Conservation (phyloP, 2,329 filamentous ascomycete genomes). For the Sordariomycetes sp. region DNA sequence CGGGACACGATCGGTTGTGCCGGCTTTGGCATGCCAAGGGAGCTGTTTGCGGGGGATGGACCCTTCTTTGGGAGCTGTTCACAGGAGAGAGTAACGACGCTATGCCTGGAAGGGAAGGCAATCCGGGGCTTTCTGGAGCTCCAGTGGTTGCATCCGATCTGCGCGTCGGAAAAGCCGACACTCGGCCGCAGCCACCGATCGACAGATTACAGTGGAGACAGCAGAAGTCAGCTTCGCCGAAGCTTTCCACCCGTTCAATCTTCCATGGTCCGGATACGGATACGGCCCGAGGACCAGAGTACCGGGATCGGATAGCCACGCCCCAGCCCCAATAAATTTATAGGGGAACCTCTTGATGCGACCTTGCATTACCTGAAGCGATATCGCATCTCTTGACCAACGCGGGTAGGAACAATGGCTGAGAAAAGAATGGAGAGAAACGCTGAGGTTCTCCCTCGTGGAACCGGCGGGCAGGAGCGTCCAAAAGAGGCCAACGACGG, state of each 20-base stretch:
- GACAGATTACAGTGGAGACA: no score
- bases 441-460: background rate
- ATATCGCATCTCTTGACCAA: background rate
- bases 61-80: no score
- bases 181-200: no score
- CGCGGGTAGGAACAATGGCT: background rate
- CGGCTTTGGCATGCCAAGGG: no score
- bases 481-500: background rate
- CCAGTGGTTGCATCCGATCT: background rate
- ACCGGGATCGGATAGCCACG: background rate
- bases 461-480: background rate
- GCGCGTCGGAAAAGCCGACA: slow-evolving; percentile 7
- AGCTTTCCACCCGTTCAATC: no score
- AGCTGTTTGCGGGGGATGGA: no score
- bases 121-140: background rate
- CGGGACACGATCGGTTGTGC: no score
- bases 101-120: background rate
- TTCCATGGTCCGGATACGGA: no score
- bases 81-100: background rate
- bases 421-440: background rate
- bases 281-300: no score
- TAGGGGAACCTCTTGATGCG: background rate
- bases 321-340: background rate
- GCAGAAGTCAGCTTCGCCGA: no score
- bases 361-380: background rate